Conservation (phyloP, 495 filamentous ascomycete genomes). For the Talaromyces wortmannii region DNA sequence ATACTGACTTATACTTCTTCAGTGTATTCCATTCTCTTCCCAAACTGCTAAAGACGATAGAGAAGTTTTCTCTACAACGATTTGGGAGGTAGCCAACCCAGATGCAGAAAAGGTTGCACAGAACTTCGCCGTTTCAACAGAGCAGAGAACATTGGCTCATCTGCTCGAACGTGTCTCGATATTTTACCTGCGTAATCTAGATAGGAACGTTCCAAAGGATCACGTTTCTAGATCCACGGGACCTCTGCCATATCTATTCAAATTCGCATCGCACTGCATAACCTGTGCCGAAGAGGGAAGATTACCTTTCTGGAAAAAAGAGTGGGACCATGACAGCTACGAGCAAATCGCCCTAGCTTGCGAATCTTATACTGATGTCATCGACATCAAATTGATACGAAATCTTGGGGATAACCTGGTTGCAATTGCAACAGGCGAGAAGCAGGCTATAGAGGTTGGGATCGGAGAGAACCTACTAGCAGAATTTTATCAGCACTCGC, state of each 20-base stretch:
- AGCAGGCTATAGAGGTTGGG: slow-evolving; percentile 32
- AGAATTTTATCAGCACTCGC: slow-evolving; percentile 17
- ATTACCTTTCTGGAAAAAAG: slow-evolving; percentile 5
- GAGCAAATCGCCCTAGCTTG: slow-evolving; percentile 9
- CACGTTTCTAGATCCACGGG: background rate
- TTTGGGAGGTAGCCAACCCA: background rate
- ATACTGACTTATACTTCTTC: too few relatives aligned
- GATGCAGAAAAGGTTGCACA: background rate
- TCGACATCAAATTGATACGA: slow-evolving; percentile 10
- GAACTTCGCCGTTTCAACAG: background rate
- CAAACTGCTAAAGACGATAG: background rate
- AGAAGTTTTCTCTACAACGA: background rate
- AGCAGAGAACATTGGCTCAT: slow-evolving; percentile 5
- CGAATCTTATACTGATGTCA: slow-evolving; percentile 3
- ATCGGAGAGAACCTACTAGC: slow-evolving; percentile 27
- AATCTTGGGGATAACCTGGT: slow-evolving; percentile 28
- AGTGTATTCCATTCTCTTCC: background rate
- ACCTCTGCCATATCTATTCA: slow-evolving; percentile 2
- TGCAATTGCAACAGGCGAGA: slow-evolving; percentile 24
- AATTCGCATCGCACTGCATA: slow-evolving; percentile 5
- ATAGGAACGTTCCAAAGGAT: slow-evolving; percentile 6
- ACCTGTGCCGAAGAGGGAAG: background rate
- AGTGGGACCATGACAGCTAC: slow-evolving; percentile 22
- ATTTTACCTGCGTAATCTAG: slow-evolving; percentile 14
- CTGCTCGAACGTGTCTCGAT: slow-evolving; percentile 15